Evolutionary conservation across 164 flowering plant species (phyloP).

Genomic region (Magnolia sinica): DNA sequence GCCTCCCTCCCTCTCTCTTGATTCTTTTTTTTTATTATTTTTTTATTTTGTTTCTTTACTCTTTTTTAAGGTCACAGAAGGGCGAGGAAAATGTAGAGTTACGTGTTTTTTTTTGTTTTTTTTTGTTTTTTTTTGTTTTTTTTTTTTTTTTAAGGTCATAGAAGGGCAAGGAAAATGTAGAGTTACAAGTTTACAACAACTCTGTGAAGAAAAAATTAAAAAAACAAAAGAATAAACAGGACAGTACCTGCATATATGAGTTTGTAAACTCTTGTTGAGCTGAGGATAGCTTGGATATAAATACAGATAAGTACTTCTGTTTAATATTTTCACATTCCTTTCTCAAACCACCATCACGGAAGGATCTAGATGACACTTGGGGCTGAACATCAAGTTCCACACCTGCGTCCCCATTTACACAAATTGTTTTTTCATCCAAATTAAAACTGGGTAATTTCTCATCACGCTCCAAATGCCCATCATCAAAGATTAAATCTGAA

Average conservation of each 20-base stretch:
- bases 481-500: constrained; percentile 14
- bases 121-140: too few species aligned
- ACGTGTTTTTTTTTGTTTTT: neutral
- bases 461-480: constrained; percentile 10
- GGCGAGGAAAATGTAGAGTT: neutral
- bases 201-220: neutral
- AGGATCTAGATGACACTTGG: constrained; percentile 19
- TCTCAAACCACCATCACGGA: constrained; percentile 32
- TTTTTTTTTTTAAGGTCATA: neutral
- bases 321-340: constrained; percentile 52
- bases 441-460: constrained; percentile 14
- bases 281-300: constrained; percentile 55
- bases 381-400: constrained; percentile 18
- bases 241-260: constrained; percentile 59
- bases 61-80: neutral
- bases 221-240: neutral
- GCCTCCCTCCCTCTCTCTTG: too few species aligned
- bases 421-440: constrained; percentile 16
- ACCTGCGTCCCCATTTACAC: constrained; percentile 16
- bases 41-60: too few species aligned
- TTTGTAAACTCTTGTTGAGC: constrained; percentile 76
- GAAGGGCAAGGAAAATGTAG: neutral
- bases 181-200: neutral
- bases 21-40: too few species aligned
- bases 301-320: constrained; percentile 62